Evolutionary conservation across 1,284 basidiomycete species (phyloP), one percentile per base, ranked within the genome.

Genomic region (Athelia psychrophila): DNA sequence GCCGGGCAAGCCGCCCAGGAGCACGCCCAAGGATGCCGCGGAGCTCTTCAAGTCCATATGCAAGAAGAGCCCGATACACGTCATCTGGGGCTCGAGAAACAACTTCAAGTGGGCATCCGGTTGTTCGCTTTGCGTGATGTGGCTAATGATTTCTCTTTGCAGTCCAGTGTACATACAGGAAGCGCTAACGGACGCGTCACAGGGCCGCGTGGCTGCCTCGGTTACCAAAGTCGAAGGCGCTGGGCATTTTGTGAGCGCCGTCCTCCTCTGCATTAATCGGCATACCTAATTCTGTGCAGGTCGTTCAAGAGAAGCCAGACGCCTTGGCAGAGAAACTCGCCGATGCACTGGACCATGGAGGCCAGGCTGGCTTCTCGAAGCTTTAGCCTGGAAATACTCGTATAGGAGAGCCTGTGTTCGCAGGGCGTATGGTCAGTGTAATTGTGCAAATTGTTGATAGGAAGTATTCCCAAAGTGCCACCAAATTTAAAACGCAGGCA

Each of bases 131-230:
- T n/a, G n/a, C n/a, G n/a, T n/a, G n/a, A n/a, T n/a, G n/a, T n/a
- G n/a, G n/a, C n/a, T n/a, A n/a, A n/a, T n/a, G n/a, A n/a, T 18
- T 30, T 32, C 23, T 50, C 9, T 42, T 45, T 24, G 51, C 13
- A 77, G 75, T 13, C 70, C 74, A 2, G 63, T 66, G 44, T 69
- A 69, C 38, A 65, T 77, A 18, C 75, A 74, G 49, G 67, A 76
- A 18, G 67, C 72, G 2, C 56, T 78, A 19, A 61, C 58, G 30
- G 73, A 77, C 50, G 53, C 54, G 1, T 62, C 67, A 2, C 60
- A 70, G 53, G 74, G 75, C 10, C 60, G 71, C 2, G 56, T 56
- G 13, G 64, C 69, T 2, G 66, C 71, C 10, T 78, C 76, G 33
- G 70, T 76, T 10, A 69, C 64, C 16, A 67, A 60, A 30, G 64